Conservation (phyloP, 1,284 basidiomycete genomes). For the Fomitopsis schrenkii region DNA sequence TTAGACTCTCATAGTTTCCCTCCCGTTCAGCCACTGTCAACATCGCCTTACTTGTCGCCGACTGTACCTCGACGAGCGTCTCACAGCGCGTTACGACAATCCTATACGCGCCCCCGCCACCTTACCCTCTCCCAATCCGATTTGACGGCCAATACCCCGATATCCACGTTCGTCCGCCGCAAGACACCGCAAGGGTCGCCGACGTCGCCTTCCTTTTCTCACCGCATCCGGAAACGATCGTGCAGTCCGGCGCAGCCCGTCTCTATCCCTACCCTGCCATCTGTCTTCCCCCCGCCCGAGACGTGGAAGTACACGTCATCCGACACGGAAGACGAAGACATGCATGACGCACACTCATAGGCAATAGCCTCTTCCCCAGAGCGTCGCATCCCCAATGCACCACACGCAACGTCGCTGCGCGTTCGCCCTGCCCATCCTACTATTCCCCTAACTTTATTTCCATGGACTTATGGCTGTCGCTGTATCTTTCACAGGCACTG, state of each 20-base stretch:
- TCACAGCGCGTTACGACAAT: slow-evolving; percentile 13
- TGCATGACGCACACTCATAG: slow-evolving; percentile 16
- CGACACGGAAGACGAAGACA: slow-evolving; percentile 29
- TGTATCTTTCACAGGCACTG: not conserved
- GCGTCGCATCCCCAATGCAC: not conserved
- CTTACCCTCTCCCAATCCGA: slow-evolving; percentile 30
- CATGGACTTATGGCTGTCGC: not conserved
- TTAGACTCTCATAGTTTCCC: not conserved
- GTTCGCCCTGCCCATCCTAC: not conserved
- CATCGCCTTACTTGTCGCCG: slow-evolving; percentile 44
- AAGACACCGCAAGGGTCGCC: slow-evolving; percentile 72
- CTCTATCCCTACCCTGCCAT: slow-evolving; percentile 53
- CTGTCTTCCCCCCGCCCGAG: slow-evolving; percentile 27
- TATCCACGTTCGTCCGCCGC: slow-evolving; percentile 72
- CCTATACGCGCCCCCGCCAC: slow-evolving; percentile 22
- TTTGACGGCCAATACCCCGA: slow-evolving; percentile 53
- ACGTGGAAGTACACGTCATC: slow-evolving; percentile 18
- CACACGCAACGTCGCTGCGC: not conserved
- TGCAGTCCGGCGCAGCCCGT: slow-evolving; percentile 44
- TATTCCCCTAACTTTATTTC: not conserved
- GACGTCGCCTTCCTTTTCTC: slow-evolving; percentile 58
- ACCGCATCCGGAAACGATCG: slow-evolving; percentile 27
- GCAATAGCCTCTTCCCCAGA: not conserved
- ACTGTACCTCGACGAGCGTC: slow-evolving; percentile 18
- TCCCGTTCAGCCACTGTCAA: slow-evolving; percentile 32